Base-by-base conservation (phyloP, 1,139 yeast genomes). In the Pichia norvegensis region DNA sequence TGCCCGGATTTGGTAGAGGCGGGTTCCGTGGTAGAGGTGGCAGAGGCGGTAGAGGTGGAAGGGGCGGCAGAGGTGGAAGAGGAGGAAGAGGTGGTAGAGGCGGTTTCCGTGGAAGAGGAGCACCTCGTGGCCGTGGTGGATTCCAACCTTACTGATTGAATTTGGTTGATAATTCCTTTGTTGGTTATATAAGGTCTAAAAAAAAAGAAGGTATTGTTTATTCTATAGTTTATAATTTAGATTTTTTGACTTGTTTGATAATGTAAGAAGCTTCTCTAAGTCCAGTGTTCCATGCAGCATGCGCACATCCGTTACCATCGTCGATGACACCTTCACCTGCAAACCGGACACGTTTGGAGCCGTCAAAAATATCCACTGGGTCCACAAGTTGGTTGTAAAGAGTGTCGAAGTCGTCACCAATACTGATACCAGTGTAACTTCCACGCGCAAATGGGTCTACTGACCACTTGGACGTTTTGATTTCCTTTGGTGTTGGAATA, bases 301-400 rank as follows among this genome's bases (percentile, higher is more conserved):
- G 92, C 6, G 81, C 88, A 65, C 95, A 85, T 0, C 95, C 95
- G 33, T 82, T 79, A 7, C 95, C 95, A 49, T 82, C 86, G 55
- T 72, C 65, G 22, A 76, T 73, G 1, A 94, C 78, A 58, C 85
- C 95, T 61, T 86, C 95, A 13, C 95, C 95, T 0, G 95, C 95
- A 67, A 86, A 86, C 44, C 92, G 67, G 6, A 86, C 68, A 16
- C 71, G 65, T n/a, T 62, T 59, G 27, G 49, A 48, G 19, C 63
- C 64, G 38, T 61, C 63, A 43, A 60, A 60, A 6, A 60, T 52
- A n/a, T 50, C 60, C 10, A 50, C 52, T n/a, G 64, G 59, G 36
- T 58, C 55, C 2, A 52, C 42, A 16, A 62, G 50, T 13, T 53
- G 44, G 3, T 54, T 49, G 19, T 59, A 43, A 11, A 54, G 50